Evolutionary conservation across 2,329 filamentous ascomycete species (phyloP).

Genomic region (Didymellaceae sp.): DNA sequence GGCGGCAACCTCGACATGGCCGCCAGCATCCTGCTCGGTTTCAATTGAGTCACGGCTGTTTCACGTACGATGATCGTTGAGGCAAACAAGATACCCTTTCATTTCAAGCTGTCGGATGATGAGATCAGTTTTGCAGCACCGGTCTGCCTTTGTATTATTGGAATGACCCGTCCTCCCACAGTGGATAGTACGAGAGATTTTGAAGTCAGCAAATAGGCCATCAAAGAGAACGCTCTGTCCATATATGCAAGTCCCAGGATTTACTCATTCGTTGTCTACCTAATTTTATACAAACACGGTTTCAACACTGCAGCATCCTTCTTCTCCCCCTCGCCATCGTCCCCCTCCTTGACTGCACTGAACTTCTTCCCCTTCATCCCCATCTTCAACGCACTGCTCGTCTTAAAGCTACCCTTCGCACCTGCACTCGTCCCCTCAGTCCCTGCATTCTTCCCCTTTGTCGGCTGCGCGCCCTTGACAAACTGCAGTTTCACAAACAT

Average conservation of each 20-base stretch:
- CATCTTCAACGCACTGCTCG: constrained; percentile 64
- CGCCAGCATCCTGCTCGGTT: constrained; percentile 74
- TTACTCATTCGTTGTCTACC: constrained; percentile 55
- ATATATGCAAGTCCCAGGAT: no score
- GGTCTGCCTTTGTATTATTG: constrained; percentile 15
- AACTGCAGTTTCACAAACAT: constrained; percentile 99
- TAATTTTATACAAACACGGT: constrained; percentile 93
- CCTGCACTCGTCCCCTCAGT: constrained; percentile 48
- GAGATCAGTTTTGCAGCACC: constrained; percentile 1
- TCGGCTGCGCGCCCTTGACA: constrained; percentile 78
- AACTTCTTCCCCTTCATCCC: constrained; percentile 45
- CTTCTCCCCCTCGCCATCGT: constrained; percentile 62
- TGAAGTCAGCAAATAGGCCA: no score
- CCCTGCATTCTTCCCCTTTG: constrained; percentile 74
- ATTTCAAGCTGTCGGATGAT: constrained; percentile 1
- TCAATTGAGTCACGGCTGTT: constrained; percentile 2
- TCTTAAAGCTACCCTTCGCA: constrained; percentile 64
- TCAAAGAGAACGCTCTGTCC: no score
- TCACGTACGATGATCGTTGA: not conserved
- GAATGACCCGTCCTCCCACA: not conserved
- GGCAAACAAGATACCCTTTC: constrained; percentile 9
- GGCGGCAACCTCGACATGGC: constrained; percentile 87
- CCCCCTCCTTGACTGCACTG: constrained; percentile 48
- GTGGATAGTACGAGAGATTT: no score
- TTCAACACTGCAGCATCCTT: constrained; percentile 78